Base-by-base conservation (phyloP, 2,329 filamentous ascomycete genomes). In the Fonsecaea nubica region DNA sequence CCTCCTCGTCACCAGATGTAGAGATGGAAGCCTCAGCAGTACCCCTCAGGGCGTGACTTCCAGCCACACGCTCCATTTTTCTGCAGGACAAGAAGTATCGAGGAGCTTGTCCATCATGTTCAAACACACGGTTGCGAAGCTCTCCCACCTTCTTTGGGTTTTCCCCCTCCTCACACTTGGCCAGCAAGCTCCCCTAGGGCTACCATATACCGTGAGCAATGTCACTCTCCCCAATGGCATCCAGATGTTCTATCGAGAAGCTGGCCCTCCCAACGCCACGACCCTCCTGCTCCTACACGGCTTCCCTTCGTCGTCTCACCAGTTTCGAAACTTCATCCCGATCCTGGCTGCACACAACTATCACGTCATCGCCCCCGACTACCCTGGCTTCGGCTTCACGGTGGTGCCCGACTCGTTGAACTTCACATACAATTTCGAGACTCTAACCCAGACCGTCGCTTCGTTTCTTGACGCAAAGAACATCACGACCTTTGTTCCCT, bases 381-480 rank as follows among this genome's bases (percentile, higher is more conserved):
- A 87, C 2, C 86, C 86, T 0, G 85, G 85, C 12, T 89, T 82
- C 69, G 86, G 86, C 58, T 86, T 87, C 75, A 88, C 86, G 2
- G 75, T 77, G 48, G 77, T 82, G 1, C 80, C 83, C 0, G 68
- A 70, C 0, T 69, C 75, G 25, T 55, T 67, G 13, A 74, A 76
- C 58, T 88, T 84, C 77, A 72, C 72, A 3, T 85, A 87, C 77
- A 85, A 80, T 15, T 89, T 89, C 69, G 82, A 79, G 50, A 81
- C 78, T 71, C 75, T 88, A 2, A 76, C 85, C 33, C 72, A 64
- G 5, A 84, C 82, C 0, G 77, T 85, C 25, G 76, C 76, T 8
- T 78, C 78, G 8, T 87, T 87, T 71, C 74, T 86, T 9, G 77
- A 81, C 36, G 76, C 78, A 1, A 75, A 88, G 8, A 65, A 75